A percentile compares a stretch with the other conserved stretches of the same genome.
Conservation (phyloP, 208 protist genomes). For the Naegleria gruberi region DNA sequence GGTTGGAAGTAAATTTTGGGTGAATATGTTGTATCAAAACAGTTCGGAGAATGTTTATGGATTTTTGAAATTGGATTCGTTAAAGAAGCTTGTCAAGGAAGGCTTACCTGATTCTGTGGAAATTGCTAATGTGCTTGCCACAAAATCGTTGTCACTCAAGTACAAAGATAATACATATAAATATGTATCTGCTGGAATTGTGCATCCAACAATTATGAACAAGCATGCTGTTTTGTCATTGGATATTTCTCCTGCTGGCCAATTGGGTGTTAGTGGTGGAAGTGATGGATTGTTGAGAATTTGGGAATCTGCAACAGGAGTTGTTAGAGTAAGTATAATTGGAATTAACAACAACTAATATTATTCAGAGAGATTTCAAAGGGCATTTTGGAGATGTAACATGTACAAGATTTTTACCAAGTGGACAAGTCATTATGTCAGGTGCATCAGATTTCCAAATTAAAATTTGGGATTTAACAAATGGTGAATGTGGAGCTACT, state of each 20-base stretch:
- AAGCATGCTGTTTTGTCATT: neutral
- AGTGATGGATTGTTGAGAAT: neutral
- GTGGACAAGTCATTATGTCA: neutral
- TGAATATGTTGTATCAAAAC: neutral
- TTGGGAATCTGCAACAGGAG: neutral
- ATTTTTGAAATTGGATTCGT: neutral
- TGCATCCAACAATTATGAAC: neutral
- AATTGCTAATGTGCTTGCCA: neutral
- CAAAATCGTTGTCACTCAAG: neutral
- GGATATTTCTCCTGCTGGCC: neutral
- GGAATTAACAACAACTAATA: neutral
- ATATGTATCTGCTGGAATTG: neutral
- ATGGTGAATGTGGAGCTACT: neutral
- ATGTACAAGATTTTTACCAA: neutral
- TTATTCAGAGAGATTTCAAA: neutral
- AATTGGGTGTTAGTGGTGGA: neutral
- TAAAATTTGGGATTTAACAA: conserved; percentile 15
- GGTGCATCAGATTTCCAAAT: neutral
- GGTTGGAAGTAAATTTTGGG: neutral
- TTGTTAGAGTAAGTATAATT: conserved; percentile 2
- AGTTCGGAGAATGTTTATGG: neutral
- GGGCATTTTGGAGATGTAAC: neutral
- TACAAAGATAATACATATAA: neutral
- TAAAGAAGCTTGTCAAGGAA: neutral
- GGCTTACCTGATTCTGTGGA: neutral